Evolutionary conservation across 805 yeast species (phyloP).

Genomic region (Wickerhamiella cacticola): DNA sequence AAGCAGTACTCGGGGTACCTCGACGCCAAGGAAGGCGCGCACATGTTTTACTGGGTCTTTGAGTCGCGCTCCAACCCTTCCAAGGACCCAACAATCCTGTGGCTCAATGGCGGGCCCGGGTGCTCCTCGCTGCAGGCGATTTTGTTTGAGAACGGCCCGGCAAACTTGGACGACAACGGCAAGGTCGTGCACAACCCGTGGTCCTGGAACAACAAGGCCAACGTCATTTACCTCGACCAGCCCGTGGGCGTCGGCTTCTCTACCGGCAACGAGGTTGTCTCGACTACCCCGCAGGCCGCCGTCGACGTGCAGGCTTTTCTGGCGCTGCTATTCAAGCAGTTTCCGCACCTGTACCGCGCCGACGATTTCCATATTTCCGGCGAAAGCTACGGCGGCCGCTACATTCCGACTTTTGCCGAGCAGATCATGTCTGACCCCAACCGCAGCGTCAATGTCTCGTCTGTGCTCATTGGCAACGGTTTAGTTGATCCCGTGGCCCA

Average conservation of each 20-base stretch:
- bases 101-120: constrained; percentile 97
- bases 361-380: constrained; percentile 75
- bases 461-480: constrained; percentile 87
- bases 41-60: constrained; percentile 86
- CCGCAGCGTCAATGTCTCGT: constrained; percentile 51
- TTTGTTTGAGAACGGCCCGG: constrained; percentile 85
- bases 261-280: constrained; percentile 52
- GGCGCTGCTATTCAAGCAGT: constrained; percentile 68
- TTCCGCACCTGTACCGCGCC: constrained; percentile 52
- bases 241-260: constrained; percentile 92
- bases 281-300: constrained; percentile 71
- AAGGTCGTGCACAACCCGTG: constrained; percentile 67
- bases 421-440: constrained; percentile 38
- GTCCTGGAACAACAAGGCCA: constrained; percentile 87
- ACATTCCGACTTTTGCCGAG: constrained; percentile 69
- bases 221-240: constrained; percentile 83
- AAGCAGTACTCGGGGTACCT: constrained; percentile 65
- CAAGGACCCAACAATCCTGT: constrained; percentile 74
- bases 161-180: constrained; percentile 50
- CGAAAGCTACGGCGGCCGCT: constrained; percentile 89
- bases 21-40: constrained; percentile 54
- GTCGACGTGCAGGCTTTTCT: constrained; percentile 77
- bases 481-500: constrained; percentile 75
- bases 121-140: constrained; percentile 86
- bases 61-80: constrained; percentile 82